phyloP scores from a whole-genome alignment of 306 rosid species.

The Herpetospermum pedunculosum region DNA sequence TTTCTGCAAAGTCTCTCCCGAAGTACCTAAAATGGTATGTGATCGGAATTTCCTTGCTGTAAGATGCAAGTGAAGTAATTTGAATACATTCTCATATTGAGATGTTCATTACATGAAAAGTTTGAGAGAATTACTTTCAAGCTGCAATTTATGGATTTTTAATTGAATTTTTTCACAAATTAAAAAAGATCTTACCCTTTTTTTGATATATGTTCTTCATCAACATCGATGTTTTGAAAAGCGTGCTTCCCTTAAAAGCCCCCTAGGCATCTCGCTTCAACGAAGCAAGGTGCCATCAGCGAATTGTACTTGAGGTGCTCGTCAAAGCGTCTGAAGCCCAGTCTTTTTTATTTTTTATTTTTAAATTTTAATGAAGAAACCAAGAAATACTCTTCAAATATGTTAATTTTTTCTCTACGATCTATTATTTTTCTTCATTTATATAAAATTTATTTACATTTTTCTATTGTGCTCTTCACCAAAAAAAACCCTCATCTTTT shows the following conservation, averaged over 20 bases:
- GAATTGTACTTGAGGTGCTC: too few species aligned
- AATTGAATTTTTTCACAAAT: neutral
- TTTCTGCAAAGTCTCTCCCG: slow-evolving; percentile 62
- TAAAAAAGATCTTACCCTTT: neutral
- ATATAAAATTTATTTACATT: too few species aligned
- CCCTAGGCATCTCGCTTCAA: too few species aligned
- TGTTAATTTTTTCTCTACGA: neutral
- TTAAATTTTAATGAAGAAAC: too few species aligned
- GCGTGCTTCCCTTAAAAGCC: too few species aligned
- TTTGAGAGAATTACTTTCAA: neutral
- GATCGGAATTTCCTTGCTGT: neutral
- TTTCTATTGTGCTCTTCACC: too few species aligned
- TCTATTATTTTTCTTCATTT: neutral
- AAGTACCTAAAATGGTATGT: slow-evolving; percentile 66
- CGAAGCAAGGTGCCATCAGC: too few species aligned
- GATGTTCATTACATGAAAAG: neutral
- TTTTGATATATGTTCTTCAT: neutral
- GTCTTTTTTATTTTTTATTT: too few species aligned
- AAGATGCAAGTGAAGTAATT: neutral
- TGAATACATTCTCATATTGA: neutral
- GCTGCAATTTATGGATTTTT: neutral
- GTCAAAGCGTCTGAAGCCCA: too few species aligned
- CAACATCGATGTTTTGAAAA: neutral
- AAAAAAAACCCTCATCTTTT: neutral
- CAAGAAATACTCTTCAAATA: neutral